Evolutionary conservation across 129 eudicot genomes (phyloP), one percentile per base, ranked within the genome.

Genomic region (Centrapalus pauciflorus): DNA sequence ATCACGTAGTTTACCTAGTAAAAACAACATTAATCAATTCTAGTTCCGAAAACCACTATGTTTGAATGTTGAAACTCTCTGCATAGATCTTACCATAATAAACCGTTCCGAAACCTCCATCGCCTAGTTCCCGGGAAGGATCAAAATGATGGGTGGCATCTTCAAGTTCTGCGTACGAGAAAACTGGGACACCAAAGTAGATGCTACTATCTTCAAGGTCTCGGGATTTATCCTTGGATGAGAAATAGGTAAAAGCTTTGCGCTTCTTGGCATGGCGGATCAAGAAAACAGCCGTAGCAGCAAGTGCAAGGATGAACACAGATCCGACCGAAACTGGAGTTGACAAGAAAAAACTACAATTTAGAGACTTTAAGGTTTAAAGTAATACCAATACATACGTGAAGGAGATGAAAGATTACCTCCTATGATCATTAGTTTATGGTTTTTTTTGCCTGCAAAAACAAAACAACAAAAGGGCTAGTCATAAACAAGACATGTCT

Each of bases 91-190:
- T 80, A 82, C 94, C 94, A 26, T 86, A 55, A 70, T 86, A 86
- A 32, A 86, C 94, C 16, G 86, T 71, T 48, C 94, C 94, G 7
- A 77, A 86, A 38, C 89, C 95, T 27, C 89, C 95, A 55, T 86
- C 89, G 8, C 95, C 95, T 6, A 86, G 73, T 67, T 80, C 83
- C 26, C 41, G 79, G 8, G 77, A 26, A 27, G 89, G 17, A 69
- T 86, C 86, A 28, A 86, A 86, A 43, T 72, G 71, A 0, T 83
- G 55, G 14, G 94, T 86, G 54, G 94, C 86, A 17, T 80, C 88
- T 80, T 80, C 78, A 48, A 86, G 94, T 59, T 82, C 86, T 6
- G 41, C 58, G 35, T 80, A 86, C 37, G 86, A 77, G 78, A 82
- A 86, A 67, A 86, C 82, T 10, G 84, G 79, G 16, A 75, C 79